These are phyloP conservation scores for Kurtzmaniella fragi DNA, from an alignment of 805 yeast species.

Conservation along the genomic window DNA sequence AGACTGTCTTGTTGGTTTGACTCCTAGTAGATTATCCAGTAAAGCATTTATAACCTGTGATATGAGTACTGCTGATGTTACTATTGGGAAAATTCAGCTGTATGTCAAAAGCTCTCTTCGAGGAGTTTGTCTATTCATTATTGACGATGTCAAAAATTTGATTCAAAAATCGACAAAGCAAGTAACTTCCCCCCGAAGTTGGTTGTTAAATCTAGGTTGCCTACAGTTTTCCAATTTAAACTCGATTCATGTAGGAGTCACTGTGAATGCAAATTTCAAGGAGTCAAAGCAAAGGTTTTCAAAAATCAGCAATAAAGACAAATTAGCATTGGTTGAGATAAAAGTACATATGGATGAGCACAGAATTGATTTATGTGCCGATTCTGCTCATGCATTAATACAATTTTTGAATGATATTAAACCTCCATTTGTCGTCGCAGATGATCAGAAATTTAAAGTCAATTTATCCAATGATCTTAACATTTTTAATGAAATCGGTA, in stretches of 20 bases:
- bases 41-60: conserved; percentile 48
- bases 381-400: conserved; percentile 67
- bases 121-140: conserved; percentile 46
- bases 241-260: conserved; percentile 30
- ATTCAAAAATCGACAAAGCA: conserved; percentile 1
- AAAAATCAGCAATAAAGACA: conserved; percentile 15
- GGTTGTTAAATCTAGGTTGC: conserved; percentile 46
- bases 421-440: conserved; percentile 56
- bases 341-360: conserved; percentile 46
- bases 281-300: conserved; percentile 12
- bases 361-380: conserved; percentile 68
- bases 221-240: conserved; percentile 46
- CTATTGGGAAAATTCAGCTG: conserved; percentile 24
- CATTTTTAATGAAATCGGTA: conserved; percentile 38
- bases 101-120: conserved; percentile 44
- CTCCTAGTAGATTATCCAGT: conserved; percentile 57
- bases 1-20: conserved; percentile 57
- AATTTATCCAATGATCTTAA: conserved; percentile 28
- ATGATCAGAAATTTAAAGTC: conserved; percentile 54
- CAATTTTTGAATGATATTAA: conserved; percentile 70
- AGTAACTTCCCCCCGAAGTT: conserved; percentile 27
- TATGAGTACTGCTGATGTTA: conserved; percentile 51
- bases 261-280: conserved; percentile 20
- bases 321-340: conserved; percentile 32
- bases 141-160: conserved; percentile 49